A percentile compares a stretch with the other conserved stretches of the same genome.
These are phyloP conservation scores for Wickerhamomyces sp. DNA, from an alignment of 1,139 yeast species.

Conservation along the genomic window DNA sequence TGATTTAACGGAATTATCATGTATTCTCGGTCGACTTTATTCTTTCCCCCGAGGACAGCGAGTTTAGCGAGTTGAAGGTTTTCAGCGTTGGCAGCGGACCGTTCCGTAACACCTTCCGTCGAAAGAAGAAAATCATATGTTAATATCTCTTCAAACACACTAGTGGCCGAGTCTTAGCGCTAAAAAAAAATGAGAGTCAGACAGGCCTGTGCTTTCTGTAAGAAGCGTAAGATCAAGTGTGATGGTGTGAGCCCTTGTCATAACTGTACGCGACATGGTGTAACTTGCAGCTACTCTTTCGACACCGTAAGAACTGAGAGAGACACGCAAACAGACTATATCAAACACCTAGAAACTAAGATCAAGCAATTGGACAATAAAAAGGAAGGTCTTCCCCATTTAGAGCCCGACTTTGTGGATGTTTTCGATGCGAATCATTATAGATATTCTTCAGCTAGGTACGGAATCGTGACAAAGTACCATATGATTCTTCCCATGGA, in stretches of 20 bases:
- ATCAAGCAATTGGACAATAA: constrained; percentile 7
- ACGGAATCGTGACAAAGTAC: constrained; percentile 47
- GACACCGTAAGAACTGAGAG: neutral
- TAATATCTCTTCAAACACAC: too few species aligned
- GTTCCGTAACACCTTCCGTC: neutral
- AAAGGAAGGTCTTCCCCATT: neutral
- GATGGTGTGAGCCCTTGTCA: constrained; percentile 52
- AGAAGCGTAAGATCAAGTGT: constrained; percentile 57
- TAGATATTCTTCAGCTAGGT: constrained; percentile 32
- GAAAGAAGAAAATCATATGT: too few species aligned
- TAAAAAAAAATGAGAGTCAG: constrained; percentile 41
- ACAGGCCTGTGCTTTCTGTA: constrained; percentile 58
- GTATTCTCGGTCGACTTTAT: too few species aligned
- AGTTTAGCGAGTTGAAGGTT: neutral
- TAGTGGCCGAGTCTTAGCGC: too few species aligned
- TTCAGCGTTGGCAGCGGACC: neutral
- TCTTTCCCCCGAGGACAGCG: too few species aligned
- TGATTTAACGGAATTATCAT: too few species aligned
- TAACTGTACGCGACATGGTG: constrained; percentile 41
- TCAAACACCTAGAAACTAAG: constrained; percentile 9
- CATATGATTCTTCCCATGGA: constrained; percentile 43
- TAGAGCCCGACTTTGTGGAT: constrained; percentile 3
- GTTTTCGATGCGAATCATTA: constrained; percentile 12
- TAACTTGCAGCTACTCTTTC: constrained; percentile 31
- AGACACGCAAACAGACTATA: constrained; percentile 1